phyloP scores from a whole-genome alignment of 1,284 basidiomycete genomes.

The Tilletia setariae region DNA sequence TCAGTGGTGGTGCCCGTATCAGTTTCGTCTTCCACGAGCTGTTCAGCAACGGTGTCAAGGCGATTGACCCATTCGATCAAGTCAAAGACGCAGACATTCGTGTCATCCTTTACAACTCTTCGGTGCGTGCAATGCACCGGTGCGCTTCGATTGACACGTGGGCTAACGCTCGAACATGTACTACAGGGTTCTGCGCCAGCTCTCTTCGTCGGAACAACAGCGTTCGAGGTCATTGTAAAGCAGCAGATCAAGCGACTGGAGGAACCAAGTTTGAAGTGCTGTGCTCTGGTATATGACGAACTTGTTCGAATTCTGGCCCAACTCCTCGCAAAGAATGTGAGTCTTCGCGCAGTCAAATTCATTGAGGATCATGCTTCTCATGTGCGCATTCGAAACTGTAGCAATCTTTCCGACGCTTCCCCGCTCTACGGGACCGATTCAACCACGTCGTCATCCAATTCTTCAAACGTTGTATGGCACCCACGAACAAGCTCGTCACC shows the following conservation, averaged over 20 bases:
- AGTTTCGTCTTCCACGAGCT: constrained; percentile 97
- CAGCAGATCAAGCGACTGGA: constrained; percentile 96
- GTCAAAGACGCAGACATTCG: constrained; percentile 97
- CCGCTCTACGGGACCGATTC: constrained; percentile 88
- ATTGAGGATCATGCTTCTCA: too few relatives aligned
- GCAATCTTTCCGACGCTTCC: constrained; percentile 93
- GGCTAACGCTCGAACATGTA: too few relatives aligned
- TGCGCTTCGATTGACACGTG: not conserved
- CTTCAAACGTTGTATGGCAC: constrained; percentile 88
- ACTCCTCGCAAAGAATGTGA: constrained; percentile 78
- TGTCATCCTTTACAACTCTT: constrained; percentile 92
- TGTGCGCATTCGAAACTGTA: constrained; percentile 53
- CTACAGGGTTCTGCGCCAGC: constrained; percentile 79
- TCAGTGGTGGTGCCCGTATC: constrained; percentile 94
- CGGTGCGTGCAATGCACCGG: constrained; percentile 59
- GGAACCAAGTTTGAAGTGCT: constrained; percentile 88
- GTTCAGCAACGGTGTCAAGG: constrained; percentile 92
- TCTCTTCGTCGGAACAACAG: constrained; percentile 90
- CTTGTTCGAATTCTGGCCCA: constrained; percentile 91
- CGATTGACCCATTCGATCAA: constrained; percentile 95
- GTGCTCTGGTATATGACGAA: constrained; percentile 91
- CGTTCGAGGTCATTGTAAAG: constrained; percentile 97
- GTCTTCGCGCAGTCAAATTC: not conserved
- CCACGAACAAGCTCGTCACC: constrained; percentile 87
- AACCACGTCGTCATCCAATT: constrained; percentile 91